A percentile compares a stretch with the other conserved stretches of the same genome.
These are phyloP conservation scores for Leccinellum rugosiceps DNA, from an alignment of 768 basidiomycete species.

Conservation along the genomic window DNA sequence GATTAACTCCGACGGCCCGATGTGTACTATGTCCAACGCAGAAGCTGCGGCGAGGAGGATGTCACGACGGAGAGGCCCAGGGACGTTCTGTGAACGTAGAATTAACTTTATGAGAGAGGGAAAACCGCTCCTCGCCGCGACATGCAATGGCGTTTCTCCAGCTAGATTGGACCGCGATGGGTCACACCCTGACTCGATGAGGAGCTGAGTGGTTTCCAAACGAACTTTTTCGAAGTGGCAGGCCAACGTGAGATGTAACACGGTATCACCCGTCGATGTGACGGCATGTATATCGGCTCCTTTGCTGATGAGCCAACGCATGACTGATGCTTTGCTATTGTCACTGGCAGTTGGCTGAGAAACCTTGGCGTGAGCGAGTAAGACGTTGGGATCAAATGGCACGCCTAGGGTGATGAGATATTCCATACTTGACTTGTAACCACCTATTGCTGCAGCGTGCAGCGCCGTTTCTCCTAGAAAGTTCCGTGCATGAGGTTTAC, in stretches of 20 bases:
- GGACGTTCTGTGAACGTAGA: neutral
- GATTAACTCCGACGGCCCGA: neutral
- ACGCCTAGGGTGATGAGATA: constrained; percentile 1
- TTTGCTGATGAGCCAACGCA: neutral
- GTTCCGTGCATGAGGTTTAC: neutral
- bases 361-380: neutral
- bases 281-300: neutral
- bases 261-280: neutral
- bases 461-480: neutral
- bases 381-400: neutral
- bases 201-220: neutral
- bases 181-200: neutral
- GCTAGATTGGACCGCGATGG: neutral
- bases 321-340: neutral
- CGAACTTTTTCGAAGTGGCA: neutral
- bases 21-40: neutral
- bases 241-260: neutral
- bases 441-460: neutral
- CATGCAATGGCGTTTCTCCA: constrained; percentile 1
- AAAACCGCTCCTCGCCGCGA: neutral
- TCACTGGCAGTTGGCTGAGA: neutral
- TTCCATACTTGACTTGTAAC: neutral
- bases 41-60: neutral
- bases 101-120: neutral
- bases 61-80: neutral